A percentile compares a stretch with the other conserved stretches of the same genome.
Conservation (phyloP, 805 yeast species). For the Lipomyces japonicus region DNA sequence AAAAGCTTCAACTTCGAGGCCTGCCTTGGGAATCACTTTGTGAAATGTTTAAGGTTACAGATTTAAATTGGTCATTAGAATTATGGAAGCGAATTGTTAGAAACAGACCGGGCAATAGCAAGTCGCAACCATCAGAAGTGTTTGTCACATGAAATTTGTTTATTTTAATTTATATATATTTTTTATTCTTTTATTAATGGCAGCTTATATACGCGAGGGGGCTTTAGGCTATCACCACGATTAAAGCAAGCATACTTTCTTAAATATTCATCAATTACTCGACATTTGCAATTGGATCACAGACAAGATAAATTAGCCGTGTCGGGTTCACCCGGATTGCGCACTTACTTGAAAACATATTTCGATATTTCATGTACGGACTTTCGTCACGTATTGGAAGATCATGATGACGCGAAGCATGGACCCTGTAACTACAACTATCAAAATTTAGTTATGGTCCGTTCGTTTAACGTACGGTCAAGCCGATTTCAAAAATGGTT, state of each 20-base stretch:
- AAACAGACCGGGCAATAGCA: neutral
- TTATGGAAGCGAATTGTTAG: neutral
- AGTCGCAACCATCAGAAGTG: neutral
- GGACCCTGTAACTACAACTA: neutral
- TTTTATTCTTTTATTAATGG: neutral
- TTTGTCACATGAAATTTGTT: neutral
- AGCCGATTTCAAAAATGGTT: neutral
- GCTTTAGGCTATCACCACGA: no score
- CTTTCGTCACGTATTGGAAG: neutral
- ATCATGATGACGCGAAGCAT: neutral
- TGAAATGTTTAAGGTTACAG: constrained; percentile 1
- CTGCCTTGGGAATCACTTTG: constrained; percentile 1
- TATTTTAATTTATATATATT: neutral
- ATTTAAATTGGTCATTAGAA: constrained; percentile 1
- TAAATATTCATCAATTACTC: neutral
- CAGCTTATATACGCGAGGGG: no score
- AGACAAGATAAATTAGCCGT: neutral
- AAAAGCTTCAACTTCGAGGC: neutral
- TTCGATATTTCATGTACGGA: neutral
- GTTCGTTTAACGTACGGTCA: neutral
- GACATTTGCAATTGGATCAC: neutral
- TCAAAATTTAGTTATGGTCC: neutral
- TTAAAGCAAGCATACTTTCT: neutral
- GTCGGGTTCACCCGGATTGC: neutral
- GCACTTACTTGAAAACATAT: neutral